Conservation (phyloP, 2,329 filamentous ascomycete genomes). For the Xylaria sp. region DNA sequence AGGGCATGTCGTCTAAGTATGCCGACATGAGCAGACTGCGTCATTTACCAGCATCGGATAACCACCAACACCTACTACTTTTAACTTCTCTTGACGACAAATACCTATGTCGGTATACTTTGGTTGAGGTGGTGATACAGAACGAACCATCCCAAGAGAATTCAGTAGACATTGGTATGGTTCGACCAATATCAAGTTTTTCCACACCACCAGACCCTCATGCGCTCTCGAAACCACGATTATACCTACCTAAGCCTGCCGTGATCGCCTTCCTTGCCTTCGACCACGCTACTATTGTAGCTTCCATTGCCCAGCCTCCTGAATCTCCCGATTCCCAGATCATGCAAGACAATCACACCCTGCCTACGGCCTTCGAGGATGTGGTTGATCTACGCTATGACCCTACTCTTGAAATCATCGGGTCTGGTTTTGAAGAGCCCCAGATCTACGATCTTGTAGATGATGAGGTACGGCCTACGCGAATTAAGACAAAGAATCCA, state of each 20-base stretch:
- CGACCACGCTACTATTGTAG: conserved; percentile 78
- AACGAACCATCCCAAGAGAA: conserved; percentile 53
- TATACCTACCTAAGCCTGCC: conserved; percentile 82
- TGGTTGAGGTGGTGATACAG: conserved; percentile 77
- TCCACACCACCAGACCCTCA: conserved; percentile 61
- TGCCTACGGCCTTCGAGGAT: conserved; percentile 82
- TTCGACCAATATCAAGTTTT: conserved; percentile 75
- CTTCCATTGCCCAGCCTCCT: conserved; percentile 75
- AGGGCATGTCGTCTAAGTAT: conserved; percentile 62
- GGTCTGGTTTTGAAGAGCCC: conserved; percentile 73
- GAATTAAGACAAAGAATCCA: conserved; percentile 70
- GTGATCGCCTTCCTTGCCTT: conserved; percentile 87
- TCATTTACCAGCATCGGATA: conserved; percentile 61
- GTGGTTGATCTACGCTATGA: conserved; percentile 81
- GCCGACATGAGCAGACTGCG: conserved; percentile 62
- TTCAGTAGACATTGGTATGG: conserved; percentile 67
- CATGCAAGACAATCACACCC: conserved; percentile 71
- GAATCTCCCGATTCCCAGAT: conserved; percentile 82
- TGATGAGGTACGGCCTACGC: conserved; percentile 63
- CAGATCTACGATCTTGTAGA: conserved; percentile 48
- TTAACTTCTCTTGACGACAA: conserved; percentile 67
- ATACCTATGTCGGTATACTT: conserved; percentile 71
- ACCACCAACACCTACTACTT: conserved; percentile 69
- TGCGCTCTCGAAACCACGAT: conserved; percentile 63
- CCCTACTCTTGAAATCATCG: conserved; percentile 70